Percentiles rank a stretch among this genome's conserved stretches.
phyloP scores from a whole-genome alignment of 2,329 filamentous ascomycete genomes.

The Epichloe hybrida region DNA sequence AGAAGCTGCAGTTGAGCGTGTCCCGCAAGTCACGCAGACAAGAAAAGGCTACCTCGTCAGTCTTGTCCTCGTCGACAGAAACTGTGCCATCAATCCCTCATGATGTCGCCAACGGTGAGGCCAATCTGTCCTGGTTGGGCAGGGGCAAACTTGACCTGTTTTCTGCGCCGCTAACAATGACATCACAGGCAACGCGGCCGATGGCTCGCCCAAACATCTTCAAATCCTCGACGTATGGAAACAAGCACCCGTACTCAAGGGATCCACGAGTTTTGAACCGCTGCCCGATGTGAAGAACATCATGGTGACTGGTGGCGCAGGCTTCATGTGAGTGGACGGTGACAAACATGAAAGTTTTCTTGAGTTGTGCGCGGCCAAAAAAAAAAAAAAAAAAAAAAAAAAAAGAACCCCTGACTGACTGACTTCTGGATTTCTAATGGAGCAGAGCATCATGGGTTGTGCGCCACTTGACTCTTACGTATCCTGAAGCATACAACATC shows the following conservation, averaged over 20 bases:
- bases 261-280: slow-evolving; percentile 57
- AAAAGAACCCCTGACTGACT: background rate
- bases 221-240: slow-evolving; percentile 55
- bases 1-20: slow-evolving; percentile 4
- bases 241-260: slow-evolving; percentile 54
- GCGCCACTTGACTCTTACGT: slow-evolving; percentile 62
- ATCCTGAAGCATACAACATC: slow-evolving; percentile 61
- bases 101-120: slow-evolving; percentile 8
- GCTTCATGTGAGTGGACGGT: slow-evolving; percentile 57
- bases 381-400: background rate
- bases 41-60: background rate
- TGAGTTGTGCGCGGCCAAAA: background rate
- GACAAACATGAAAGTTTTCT: background rate
- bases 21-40: background rate
- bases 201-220: slow-evolving; percentile 29
- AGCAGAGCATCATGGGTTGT: slow-evolving; percentile 69
- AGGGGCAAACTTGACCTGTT: no score
- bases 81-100: background rate
- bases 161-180: background rate
- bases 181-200: slow-evolving; percentile 8
- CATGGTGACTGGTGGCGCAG: slow-evolving; percentile 71
- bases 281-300: slow-evolving; percentile 62
- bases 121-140: background rate
- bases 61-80: slow-evolving; percentile 3
- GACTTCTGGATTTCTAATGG: background rate